Conservation (phyloP, 345 rosid genomes). For the Eucalyptus dawsonii region DNA sequence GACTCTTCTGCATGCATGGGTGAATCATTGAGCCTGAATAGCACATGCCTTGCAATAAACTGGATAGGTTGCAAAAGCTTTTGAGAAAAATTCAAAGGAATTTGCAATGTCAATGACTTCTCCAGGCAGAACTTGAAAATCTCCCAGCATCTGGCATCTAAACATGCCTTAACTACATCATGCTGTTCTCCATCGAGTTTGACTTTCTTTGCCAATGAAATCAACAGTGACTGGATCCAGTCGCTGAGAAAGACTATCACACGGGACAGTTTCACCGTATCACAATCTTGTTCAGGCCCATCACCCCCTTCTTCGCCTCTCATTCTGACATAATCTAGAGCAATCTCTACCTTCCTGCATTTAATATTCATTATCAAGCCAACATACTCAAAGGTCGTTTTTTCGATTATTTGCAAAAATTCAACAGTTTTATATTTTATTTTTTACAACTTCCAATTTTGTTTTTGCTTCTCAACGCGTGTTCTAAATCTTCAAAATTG, state of each 20-base stretch:
- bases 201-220: constrained; percentile 28
- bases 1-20: constrained; percentile 3
- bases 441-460: not conserved
- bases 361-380: not conserved
- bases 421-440: not conserved
- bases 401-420: not conserved
- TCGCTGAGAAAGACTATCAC: constrained; percentile 53
- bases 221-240: constrained; percentile 64
- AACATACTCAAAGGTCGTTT: not conserved
- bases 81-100: constrained; percentile 40
- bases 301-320: constrained; percentile 7
- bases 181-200: constrained; percentile 1
- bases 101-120: constrained; percentile 33
- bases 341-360: constrained; percentile 77
- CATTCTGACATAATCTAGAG: constrained; percentile 29
- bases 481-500: not conserved
- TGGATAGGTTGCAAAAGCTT: constrained; percentile 47
- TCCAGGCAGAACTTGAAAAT: constrained; percentile 67
- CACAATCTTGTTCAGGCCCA: constrained; percentile 28
- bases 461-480: not conserved
- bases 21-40: constrained; percentile 13
- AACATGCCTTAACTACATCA: constrained; percentile 15
- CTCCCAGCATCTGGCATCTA: constrained; percentile 77
- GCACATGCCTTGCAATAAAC: constrained; percentile 21
- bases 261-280: constrained; percentile 48